Evolutionary conservation across 371 early-diverging fungal species (phyloP).

Genomic region (Nematocida homosporus): DNA sequence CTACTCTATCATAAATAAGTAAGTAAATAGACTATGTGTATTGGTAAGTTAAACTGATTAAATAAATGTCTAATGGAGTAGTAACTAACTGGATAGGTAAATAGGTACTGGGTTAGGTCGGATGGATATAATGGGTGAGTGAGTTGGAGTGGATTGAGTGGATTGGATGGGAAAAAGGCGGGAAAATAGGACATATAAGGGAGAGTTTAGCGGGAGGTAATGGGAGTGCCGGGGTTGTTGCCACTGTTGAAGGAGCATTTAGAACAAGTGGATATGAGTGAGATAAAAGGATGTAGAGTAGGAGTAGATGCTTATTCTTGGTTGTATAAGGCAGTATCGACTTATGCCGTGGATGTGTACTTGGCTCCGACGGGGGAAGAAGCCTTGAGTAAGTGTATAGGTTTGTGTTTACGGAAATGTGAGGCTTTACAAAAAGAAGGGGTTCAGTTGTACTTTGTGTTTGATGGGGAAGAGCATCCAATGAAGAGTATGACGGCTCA

Average conservation of each 20-base stretch:
- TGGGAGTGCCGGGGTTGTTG: slow-evolving; percentile 69
- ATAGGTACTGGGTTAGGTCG: too few relatives aligned
- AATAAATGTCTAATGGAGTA: too few relatives aligned
- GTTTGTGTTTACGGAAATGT: slow-evolving; percentile 56
- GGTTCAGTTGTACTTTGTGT: slow-evolving; percentile 78
- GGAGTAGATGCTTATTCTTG: slow-evolving; percentile 68
- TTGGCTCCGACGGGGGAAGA: slow-evolving; percentile 18
- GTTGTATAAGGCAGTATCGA: slow-evolving; percentile 62
- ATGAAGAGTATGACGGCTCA: slow-evolving; percentile 75
- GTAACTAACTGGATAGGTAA: too few relatives aligned
- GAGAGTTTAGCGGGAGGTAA: slow-evolving; percentile 29
- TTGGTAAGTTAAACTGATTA: too few relatives aligned
- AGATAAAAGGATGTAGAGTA: slow-evolving; percentile 53
- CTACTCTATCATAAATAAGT: too few relatives aligned
- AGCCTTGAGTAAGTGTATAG: slow-evolving; percentile 50
- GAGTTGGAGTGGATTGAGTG: too few relatives aligned
- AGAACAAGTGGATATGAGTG: slow-evolving; percentile 38
- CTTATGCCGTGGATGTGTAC: slow-evolving; percentile 62
- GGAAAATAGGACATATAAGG: slow-evolving; percentile 14
- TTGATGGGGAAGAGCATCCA: slow-evolving; percentile 86
- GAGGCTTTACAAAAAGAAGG: slow-evolving; percentile 48
- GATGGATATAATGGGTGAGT: too few relatives aligned
- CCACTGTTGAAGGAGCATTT: slow-evolving; percentile 64
- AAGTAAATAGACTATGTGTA: too few relatives aligned
- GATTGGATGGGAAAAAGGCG: too few relatives aligned